Evolutionary conservation across 2,329 filamentous ascomycete species (phyloP).

Genomic region (Fusarium lateritium): DNA sequence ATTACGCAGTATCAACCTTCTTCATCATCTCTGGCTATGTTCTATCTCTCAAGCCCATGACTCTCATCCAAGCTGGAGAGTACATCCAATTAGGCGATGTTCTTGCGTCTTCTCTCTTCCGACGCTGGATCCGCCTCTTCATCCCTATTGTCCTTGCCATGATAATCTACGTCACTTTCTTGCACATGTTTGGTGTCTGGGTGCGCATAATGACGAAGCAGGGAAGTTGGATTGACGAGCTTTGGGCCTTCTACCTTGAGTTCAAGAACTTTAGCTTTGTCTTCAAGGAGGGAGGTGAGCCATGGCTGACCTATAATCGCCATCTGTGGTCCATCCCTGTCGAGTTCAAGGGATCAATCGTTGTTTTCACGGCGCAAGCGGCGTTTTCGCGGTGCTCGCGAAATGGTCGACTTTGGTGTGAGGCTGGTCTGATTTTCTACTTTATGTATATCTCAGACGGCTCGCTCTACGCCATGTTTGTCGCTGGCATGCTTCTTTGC

Average conservation of each 20-base stretch:
- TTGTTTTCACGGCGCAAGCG: slow-evolving; percentile 70
- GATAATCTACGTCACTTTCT: slow-evolving; percentile 64
- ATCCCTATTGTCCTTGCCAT: slow-evolving; percentile 69
- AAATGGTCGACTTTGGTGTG: slow-evolving; percentile 68
- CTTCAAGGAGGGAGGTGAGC: slow-evolving; percentile 70
- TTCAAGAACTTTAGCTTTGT: slow-evolving; percentile 79
- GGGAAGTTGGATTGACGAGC: slow-evolving; percentile 61
- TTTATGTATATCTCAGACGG: slow-evolving; percentile 79
- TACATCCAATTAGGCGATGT: slow-evolving; percentile 59
- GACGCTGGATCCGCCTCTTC: slow-evolving; percentile 65
- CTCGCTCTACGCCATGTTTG: slow-evolving; percentile 72
- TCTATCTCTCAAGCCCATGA: slow-evolving; percentile 65
- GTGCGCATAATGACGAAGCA: slow-evolving; percentile 57
- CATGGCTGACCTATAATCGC: slow-evolving; percentile 67
- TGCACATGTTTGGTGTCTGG: slow-evolving; percentile 67
- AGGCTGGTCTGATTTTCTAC: slow-evolving; percentile 70
- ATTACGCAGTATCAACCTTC: slow-evolving; percentile 71
- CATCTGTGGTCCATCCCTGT: slow-evolving; percentile 76
- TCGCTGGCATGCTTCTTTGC: slow-evolving; percentile 72
- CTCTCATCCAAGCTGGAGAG: slow-evolving; percentile 62
- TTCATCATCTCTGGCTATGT: slow-evolving; percentile 73
- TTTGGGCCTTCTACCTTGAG: slow-evolving; percentile 67
- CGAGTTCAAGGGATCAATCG: slow-evolving; percentile 75
- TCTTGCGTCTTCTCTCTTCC: slow-evolving; percentile 63
- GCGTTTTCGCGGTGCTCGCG: slow-evolving; percentile 70